Percentiles rank a stretch among this genome's conserved stretches.
Conservation (phyloP, 31 red algal genomes). For the Odonthalia washingtoniensis region DNA sequence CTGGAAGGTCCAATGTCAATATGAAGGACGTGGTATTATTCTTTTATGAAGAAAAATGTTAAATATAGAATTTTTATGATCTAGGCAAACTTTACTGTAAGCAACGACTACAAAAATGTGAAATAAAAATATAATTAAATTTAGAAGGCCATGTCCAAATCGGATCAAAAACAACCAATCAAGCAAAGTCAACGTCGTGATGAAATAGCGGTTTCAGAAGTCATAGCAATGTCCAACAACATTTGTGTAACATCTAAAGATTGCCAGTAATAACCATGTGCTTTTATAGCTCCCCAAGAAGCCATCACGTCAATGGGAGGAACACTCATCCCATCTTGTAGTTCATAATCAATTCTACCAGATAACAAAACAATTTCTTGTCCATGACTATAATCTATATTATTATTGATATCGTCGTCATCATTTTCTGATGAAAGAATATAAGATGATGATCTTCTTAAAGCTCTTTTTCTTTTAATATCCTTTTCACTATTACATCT, state of each 20-base stretch:
- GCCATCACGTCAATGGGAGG: constrained; percentile 71
- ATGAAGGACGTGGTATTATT: too few relatives aligned
- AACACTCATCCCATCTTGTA: constrained; percentile 56
- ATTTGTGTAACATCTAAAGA: constrained; percentile 65
- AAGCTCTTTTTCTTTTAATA: neutral
- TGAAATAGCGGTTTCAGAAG: constrained; percentile 50
- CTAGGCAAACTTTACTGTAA: too few relatives aligned
- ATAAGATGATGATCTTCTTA: constrained; percentile 4
- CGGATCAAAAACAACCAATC: too few relatives aligned
- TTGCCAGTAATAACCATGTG: constrained; percentile 69
- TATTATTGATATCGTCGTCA: constrained; percentile 38
- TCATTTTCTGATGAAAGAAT: constrained; percentile 20
- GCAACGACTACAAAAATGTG: too few relatives aligned
- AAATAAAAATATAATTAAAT: too few relatives aligned
- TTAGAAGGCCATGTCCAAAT: too few relatives aligned
- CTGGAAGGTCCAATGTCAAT: too few relatives aligned
- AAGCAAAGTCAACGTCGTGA: too few relatives aligned
- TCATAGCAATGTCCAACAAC: constrained; percentile 66
- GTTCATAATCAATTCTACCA: constrained; percentile 62
- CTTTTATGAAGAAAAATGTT: too few relatives aligned
- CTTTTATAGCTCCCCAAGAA: constrained; percentile 68
- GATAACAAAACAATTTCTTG: constrained; percentile 51
- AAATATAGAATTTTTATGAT: too few relatives aligned
- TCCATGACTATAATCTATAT: constrained; percentile 1
- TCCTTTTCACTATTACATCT: neutral